phyloP scores from a whole-genome alignment of 768 basidiomycete species.

The Serendipita vermifera region DNA sequence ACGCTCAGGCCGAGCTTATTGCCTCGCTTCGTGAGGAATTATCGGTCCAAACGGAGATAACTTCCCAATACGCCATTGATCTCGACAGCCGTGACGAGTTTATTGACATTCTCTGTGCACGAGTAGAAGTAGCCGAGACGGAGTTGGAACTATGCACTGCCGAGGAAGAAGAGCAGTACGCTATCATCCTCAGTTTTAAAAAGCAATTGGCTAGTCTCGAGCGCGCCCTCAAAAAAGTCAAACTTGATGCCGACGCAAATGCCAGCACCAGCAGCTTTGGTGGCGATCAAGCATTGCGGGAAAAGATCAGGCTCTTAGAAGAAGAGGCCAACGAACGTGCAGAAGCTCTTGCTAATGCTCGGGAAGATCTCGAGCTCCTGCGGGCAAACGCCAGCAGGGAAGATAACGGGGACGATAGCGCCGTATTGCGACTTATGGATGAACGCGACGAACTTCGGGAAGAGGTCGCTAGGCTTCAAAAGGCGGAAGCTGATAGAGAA shows the following conservation, averaged over 20 bases:
- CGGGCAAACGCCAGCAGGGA: background rate
- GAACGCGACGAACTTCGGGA: background rate
- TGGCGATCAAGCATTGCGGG: conserved; percentile 16
- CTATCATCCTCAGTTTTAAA: conserved; percentile 47
- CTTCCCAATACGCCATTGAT: conserved; percentile 64
- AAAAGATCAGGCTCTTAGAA: conserved; percentile 18
- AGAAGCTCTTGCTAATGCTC: conserved; percentile 49
- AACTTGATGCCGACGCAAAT: too few relatives aligned
- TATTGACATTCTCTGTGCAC: conserved; percentile 44
- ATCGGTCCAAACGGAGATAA: conserved; percentile 59
- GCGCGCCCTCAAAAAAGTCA: conserved; percentile 30
- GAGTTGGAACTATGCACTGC: conserved; percentile 5
- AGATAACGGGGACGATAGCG: background rate
- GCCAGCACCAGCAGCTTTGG: background rate
- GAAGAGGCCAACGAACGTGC: conserved; percentile 40
- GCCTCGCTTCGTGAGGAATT: conserved; percentile 64
- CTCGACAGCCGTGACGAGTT: conserved; percentile 60
- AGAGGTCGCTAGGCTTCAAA: background rate
- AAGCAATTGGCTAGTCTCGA: conserved; percentile 69
- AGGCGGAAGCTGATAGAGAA: background rate
- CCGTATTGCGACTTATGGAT: background rate
- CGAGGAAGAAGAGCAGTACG: conserved; percentile 49
- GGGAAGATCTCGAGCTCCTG: conserved; percentile 21
- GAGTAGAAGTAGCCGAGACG: conserved; percentile 42
- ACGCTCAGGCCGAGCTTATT: conserved; percentile 53